Base-by-base conservation (phyloP, 495 filamentous ascomycete genomes). In the Penicillium flavigenum region DNA sequence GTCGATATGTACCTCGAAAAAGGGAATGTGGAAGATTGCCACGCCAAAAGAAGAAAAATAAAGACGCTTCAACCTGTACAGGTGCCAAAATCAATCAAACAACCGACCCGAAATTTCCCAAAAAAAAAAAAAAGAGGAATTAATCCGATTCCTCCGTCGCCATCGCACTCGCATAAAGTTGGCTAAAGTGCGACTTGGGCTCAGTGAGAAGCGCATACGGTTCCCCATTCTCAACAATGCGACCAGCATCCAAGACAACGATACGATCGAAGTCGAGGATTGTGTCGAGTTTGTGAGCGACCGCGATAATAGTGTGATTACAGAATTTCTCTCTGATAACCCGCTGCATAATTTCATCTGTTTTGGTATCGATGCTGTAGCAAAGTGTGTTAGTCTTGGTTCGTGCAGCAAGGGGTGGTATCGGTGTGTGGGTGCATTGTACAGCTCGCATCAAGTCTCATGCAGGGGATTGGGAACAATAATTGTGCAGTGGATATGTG, bases 221-320 rank as follows among this genome's bases (percentile, higher is more conserved):
- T 34, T 69, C 70, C 14, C 76, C 79, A 36, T 68, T 69, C 53
- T 82, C 79, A 12, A 76, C 67, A n/a, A 83, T 52, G 9, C 57
- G 66, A 17, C 80, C 80, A 7, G 67, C 69, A 8, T 78, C 75
- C 34, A 82, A 59, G 27, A 83, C 71, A 31, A 77, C 68, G 17
- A 83, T 65, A 52, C 69, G 72, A 62, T 82, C 81, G 54, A 69
- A 80, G 58, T 85, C 82, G 12, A 80, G 57, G 57, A 85, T 81
- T 0, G 81, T 82, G 27, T 82, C 79, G n/a, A 88, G 72, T 39
- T 80, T 77, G 65, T 89, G 86, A 0, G 85, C 81, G 1, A 90
- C 80, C 12, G 84, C 76, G 46, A 89, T 66, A 42, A 88, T 77
- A 8, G 85, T 89, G 58, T 81, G 76, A 1, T 73, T 73, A 17